Evolutionary conservation across 1,284 basidiomycete species (phyloP), one percentile per base, ranked within the genome.

Genomic region (Trametes pubescens): DNA sequence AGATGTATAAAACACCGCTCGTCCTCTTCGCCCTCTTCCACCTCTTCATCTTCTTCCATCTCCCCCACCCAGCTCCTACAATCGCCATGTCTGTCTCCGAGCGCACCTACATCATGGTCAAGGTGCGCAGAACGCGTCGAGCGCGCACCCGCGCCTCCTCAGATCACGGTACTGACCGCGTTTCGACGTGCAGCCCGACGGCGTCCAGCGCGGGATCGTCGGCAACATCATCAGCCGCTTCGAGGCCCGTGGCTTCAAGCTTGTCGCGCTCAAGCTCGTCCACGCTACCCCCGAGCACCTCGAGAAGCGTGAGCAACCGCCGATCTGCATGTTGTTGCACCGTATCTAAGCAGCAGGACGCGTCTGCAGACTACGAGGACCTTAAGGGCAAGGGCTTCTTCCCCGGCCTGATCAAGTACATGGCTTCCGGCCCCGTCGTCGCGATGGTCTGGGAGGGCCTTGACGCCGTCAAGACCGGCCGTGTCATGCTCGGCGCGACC

Each of bases 381-480:
- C 93, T 98, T 82, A 89, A 86, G 77, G 88, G 84, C 74, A 97
- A 96, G 86, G 74, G 86, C 61, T 98, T 98, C 90, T 98, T 98
- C 90, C 91, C 93, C 70, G 90, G 91, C 70, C 81, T 98, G 74
- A 91, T 97, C 86, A 90, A 89, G 77, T 98, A 98, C 87, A 94
- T 98, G 96, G 86, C 89, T 62, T 89, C 94, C 68, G 97, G 97
- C 69, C 97, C 97, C 73, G 97, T 99, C 72, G 91, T 98, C 75
- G 94, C 87, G 75, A 98, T 98, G 90, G 97, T 97, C 75, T 98
- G 95, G 88, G 87, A 98, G 83, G 97, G 97, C 73, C 90, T 96
- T 74, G 95, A 98, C 77, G 95, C 94, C 71, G 95, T 98, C 84
- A 97, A 97, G 87, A 95, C 93, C 68, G 96, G 96, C 73, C 95